These are phyloP conservation scores for Artomyces pyxidatus DNA, from an alignment of 768 basidiomycete genomes.

Conservation along the genomic window DNA sequence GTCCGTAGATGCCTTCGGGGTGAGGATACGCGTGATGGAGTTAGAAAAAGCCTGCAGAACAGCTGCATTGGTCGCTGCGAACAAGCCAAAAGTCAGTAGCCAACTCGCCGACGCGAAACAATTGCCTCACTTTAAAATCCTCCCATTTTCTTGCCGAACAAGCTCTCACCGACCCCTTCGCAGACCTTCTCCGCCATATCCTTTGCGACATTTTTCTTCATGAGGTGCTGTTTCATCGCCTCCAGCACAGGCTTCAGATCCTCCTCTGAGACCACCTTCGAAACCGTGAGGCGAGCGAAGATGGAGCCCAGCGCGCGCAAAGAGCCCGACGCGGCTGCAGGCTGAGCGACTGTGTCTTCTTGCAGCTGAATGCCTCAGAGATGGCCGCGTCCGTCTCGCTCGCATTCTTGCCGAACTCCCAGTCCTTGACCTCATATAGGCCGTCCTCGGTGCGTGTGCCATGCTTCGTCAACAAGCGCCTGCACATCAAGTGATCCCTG, in stretches of 20 bases:
- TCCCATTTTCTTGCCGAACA: slow-evolving; percentile 87
- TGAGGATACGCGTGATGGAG: slow-evolving; percentile 87
- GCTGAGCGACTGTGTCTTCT: slow-evolving; percentile 20
- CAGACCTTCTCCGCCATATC: slow-evolving; percentile 94
- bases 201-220: slow-evolving; percentile 97
- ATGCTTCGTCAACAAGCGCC: slow-evolving; percentile 57
- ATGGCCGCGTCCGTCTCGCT: slow-evolving; percentile 44
- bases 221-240: slow-evolving; percentile 97
- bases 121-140: slow-evolving; percentile 71
- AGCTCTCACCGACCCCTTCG: slow-evolving; percentile 82
- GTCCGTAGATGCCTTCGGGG: slow-evolving; percentile 97
- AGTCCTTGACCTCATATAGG: slow-evolving; percentile 70
- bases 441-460: slow-evolving; percentile 71
- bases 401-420: slow-evolving; percentile 58
- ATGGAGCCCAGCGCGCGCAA: slow-evolving; percentile 66
- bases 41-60: slow-evolving; percentile 78
- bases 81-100: no score
- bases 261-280: slow-evolving; percentile 70
- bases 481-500: slow-evolving; percentile 39
- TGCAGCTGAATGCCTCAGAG: slow-evolving; percentile 45
- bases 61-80: slow-evolving; percentile 76
- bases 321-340: slow-evolving; percentile 31
- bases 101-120: neutral
- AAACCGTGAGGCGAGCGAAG: slow-evolving; percentile 80
- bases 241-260: slow-evolving; percentile 85